Evolutionary conservation across 306 rosid genomes (phyloP).

Genomic region (Phaseolus lunatus): DNA sequence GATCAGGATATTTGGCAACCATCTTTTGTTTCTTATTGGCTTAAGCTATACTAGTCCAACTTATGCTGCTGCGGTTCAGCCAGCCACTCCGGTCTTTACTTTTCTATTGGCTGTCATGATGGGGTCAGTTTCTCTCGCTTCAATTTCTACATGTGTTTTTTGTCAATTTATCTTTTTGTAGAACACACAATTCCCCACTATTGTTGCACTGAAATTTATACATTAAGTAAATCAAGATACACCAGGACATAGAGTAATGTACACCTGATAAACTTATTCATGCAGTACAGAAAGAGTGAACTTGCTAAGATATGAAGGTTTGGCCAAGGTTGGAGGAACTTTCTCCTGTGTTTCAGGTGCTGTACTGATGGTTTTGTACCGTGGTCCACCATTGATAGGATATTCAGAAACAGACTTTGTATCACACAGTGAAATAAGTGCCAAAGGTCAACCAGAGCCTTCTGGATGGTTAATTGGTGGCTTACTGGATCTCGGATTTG

Average conservation of each 20-base stretch:
- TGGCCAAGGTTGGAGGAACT: slow-evolving; percentile 91
- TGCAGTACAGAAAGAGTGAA: slow-evolving; percentile 98
- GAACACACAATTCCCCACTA: neutral
- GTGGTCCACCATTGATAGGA: slow-evolving; percentile 86
- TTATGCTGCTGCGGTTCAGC: slow-evolving; percentile 96
- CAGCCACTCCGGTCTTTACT: slow-evolving; percentile 92
- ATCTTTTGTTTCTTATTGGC: slow-evolving; percentile 96
- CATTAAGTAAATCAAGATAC: slow-evolving; percentile 27
- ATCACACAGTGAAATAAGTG: slow-evolving; percentile 76
- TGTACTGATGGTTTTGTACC: slow-evolving; percentile 78
- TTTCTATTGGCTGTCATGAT: slow-evolving; percentile 82
- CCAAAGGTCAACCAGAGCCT: slow-evolving; percentile 94
- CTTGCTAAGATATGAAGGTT: slow-evolving; percentile 80
- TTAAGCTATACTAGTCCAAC: slow-evolving; percentile 98
- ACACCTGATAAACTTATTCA: slow-evolving; percentile 54
- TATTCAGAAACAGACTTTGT: slow-evolving; percentile 60
- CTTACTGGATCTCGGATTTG: slow-evolving; percentile 74
- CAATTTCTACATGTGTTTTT: slow-evolving; percentile 29
- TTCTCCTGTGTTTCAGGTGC: slow-evolving; percentile 82
- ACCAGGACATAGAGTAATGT: slow-evolving; percentile 18
- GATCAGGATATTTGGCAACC: slow-evolving; percentile 93
- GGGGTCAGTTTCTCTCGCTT: slow-evolving; percentile 77
- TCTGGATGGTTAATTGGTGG: slow-evolving; percentile 80
- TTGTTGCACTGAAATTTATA: slow-evolving; percentile 16
- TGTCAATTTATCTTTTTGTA: slow-evolving; percentile 27